Conservation (phyloP, 1,139 yeast genomes). For the Scheffersomyces parashehatae region DNA sequence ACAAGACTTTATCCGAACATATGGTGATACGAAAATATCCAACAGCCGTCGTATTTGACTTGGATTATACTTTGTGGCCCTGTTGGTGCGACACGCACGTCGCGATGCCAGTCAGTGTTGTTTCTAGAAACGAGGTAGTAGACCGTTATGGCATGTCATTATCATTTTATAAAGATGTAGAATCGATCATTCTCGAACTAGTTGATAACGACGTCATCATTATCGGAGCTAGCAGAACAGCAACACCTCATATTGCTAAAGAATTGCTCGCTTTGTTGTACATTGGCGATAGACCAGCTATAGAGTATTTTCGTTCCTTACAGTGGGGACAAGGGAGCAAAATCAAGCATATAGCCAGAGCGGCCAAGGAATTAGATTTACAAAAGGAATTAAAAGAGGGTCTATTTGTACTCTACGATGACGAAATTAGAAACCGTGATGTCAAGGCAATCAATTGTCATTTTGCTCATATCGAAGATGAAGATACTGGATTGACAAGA, state of each 20-base stretch:
- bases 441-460: conserved; percentile 63
- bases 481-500: conserved; percentile 51
- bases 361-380: conserved; percentile 41
- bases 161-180: conserved; percentile 62
- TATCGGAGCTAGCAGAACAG: conserved; percentile 69
- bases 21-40: conserved; percentile 37
- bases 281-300: conserved; percentile 49
- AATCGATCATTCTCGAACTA: conserved; percentile 50
- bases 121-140: conserved; percentile 21
- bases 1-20: conserved; percentile 1
- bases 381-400: conserved; percentile 43
- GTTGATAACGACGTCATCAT: conserved; percentile 44
- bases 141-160: conserved; percentile 53
- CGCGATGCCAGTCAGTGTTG: conserved; percentile 46
- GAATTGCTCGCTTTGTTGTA: conserved; percentile 51
- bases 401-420: conserved; percentile 67
- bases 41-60: conserved; percentile 66
- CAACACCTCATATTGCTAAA: conserved; percentile 62
- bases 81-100: conserved; percentile 71
- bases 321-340: conserved; percentile 76
- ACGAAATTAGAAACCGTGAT: conserved; percentile 65
- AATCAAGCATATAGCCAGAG: conserved; percentile 53
- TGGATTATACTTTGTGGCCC: conserved; percentile 80
- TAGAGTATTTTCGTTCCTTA: conserved; percentile 48
- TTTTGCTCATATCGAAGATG: conserved; percentile 53